Evolutionary conservation across 2,329 filamentous ascomycete species (phyloP), one percentile per base, ranked within the genome.

Genomic region (Chaetomium strumarium): DNA sequence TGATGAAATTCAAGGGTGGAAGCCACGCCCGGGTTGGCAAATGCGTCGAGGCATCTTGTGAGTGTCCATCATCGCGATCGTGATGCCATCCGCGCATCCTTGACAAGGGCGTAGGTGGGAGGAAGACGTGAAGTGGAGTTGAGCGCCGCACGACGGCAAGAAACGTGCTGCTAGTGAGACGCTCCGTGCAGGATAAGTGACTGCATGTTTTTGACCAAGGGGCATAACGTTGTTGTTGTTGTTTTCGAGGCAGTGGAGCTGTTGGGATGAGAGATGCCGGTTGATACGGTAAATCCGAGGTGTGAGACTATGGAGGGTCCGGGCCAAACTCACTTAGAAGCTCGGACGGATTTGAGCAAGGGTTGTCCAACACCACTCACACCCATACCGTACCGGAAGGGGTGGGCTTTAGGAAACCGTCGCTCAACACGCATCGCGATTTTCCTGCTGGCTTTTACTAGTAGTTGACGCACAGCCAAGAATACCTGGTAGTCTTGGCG

Each of bases 1-100:
- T 81, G 59, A 84, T 78, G 62, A 84, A 85, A 58, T 83, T 83
- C 47, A 53, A n/a, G 5, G 52, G 54, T 19, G 58, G 58, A 38
- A 55, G 43, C 48, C 46, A 58, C 12, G 50, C 43, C 10, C 45
- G 52, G 12, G 51, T 8, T 19, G 41, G 24, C 30, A 44, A 39
- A 13, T 55, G 20, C 10, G 38, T 10, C 2, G 42, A 41, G n/a
- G 45, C 38, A 11, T 51, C 41, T 2, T 55, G 34, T 11, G 54
- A 51, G 40, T 51, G 51, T 30, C 49, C 36, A 37, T 60, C 52
- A 36, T 49, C 33, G 37, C 52, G 53, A 33, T 49, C 46, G 30
- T 51, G 36, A n/a, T 39, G 33, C 57, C 57, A 55, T 14, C 46
- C 54, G 10, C 49, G 48, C 58, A 62, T 60, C n/a, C 10, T 49